These are phyloP conservation scores for Stephanodiscus minutulus DNA, from an alignment of 108 stramenopile genomes.

Conservation along the genomic window DNA sequence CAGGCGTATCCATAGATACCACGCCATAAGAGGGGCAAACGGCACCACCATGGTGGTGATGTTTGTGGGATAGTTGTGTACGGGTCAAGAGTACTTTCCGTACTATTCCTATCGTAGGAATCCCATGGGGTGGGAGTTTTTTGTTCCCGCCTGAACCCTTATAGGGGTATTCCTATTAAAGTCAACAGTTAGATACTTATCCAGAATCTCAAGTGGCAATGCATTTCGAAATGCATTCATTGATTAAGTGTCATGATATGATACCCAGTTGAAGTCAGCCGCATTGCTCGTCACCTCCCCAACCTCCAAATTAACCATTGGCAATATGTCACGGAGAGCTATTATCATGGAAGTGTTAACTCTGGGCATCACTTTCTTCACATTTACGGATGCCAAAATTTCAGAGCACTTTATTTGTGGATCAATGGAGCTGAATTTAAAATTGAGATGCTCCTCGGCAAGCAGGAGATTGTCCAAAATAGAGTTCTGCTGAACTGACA, in stretches of 20 bases:
- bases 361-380: too few species aligned
- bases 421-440: slow-evolving; percentile 7
- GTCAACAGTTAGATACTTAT: too few species aligned
- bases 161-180: too few species aligned
- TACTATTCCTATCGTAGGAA: too few species aligned
- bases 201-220: too few species aligned
- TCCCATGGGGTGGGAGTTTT: too few species aligned
- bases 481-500: background rate
- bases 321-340: background rate
- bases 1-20: too few species aligned
- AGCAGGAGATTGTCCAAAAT: slow-evolving; percentile 1
- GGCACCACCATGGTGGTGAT: too few species aligned
- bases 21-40: too few species aligned
- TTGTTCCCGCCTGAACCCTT: too few species aligned
- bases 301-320: background rate
- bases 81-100: too few species aligned
- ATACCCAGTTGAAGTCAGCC: background rate
- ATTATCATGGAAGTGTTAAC: background rate
- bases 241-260: background rate
- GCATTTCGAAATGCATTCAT: background rate
- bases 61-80: too few species aligned
- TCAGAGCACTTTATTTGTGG: slow-evolving; percentile 2
- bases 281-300: background rate
- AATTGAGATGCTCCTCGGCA: slow-evolving; percentile 8
- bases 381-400: slow-evolving; percentile 3